Evolutionary conservation across 306 rosid species (phyloP).

Genomic region (Lithocarpus polystachyus): DNA sequence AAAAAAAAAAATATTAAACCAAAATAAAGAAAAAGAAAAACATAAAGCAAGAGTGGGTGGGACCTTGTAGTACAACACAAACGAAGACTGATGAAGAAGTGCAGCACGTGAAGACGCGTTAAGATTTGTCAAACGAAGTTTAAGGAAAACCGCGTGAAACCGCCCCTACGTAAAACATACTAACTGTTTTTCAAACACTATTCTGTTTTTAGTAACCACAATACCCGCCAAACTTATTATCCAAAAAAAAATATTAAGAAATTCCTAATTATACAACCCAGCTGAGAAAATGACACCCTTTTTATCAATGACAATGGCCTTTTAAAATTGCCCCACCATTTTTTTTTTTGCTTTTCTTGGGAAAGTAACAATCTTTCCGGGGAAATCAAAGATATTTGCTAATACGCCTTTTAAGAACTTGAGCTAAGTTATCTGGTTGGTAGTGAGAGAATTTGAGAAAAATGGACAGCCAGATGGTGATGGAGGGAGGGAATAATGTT

Average conservation of each 20-base stretch:
- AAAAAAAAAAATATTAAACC: neutral
- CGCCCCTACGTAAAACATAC: neutral
- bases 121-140: constrained; percentile 17
- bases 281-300: neutral
- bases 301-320: neutral
- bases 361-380: constrained; percentile 14
- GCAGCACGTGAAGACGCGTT: constrained; percentile 45
- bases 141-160: constrained; percentile 31
- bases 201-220: neutral
- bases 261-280: neutral
- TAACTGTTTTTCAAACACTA: constrained; percentile 15
- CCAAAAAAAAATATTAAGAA: neutral
- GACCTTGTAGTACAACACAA: neutral
- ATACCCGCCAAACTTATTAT: constrained; percentile 22
- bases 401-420: neutral
- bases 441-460: no score
- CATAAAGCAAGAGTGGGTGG: neutral
- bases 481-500: constrained; percentile 26
- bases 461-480: constrained; percentile 14
- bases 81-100: neutral
- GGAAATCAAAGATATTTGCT: neutral
- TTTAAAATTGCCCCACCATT: neutral
- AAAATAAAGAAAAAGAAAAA: neutral
- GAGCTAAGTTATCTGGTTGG: neutral
- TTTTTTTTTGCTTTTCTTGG: constrained; percentile 18